Percentiles rank a stretch among this genome's conserved stretches.
Conservation (phyloP, 2,329 filamentous ascomycete species). For the Calonectria honghensis region DNA sequence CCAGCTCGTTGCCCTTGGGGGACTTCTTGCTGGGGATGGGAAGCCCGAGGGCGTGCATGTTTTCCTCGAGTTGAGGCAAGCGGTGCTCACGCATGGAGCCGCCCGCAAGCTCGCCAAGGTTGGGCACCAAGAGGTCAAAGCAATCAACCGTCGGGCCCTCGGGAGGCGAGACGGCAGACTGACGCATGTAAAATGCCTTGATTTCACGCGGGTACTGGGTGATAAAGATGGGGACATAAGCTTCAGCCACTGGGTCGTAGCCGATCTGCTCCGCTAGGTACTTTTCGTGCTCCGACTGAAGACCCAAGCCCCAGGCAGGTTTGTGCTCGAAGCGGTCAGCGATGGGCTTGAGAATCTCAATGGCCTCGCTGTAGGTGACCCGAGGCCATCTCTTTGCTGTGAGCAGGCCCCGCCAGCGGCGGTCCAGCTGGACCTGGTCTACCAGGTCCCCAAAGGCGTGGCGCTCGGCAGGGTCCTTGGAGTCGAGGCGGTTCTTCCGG, state of each 20-base stretch:
- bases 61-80: conserved; percentile 77
- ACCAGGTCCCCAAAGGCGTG: conserved; percentile 66
- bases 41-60: conserved; percentile 83
- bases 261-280: conserved; percentile 84
- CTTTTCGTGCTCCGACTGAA: conserved; percentile 95
- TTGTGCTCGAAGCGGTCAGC: conserved; percentile 78
- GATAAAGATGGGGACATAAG: conserved; percentile 85
- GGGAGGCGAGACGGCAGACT: conserved; percentile 56
- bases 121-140: conserved; percentile 92
- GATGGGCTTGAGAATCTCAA: conserved; percentile 79
- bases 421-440: conserved; percentile 69
- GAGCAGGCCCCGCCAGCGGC: conserved; percentile 84
- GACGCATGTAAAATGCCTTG: conserved; percentile 88
- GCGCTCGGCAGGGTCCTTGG: conserved; percentile 63
- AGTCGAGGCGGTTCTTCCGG: conserved; percentile 58
- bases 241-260: conserved; percentile 65
- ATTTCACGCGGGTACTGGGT: conserved; percentile 92
- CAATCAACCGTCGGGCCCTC: conserved; percentile 82
- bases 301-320: conserved; percentile 82
- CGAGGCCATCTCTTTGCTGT: conserved; percentile 79
- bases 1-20: conserved; percentile 65
- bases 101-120: conserved; percentile 89
- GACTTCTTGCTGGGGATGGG: conserved; percentile 61
- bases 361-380: conserved; percentile 88
- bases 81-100: conserved; percentile 93